Evolutionary conservation across 2,329 filamentous ascomycete genomes (phyloP).

Genomic region (Fusarium sp.): DNA sequence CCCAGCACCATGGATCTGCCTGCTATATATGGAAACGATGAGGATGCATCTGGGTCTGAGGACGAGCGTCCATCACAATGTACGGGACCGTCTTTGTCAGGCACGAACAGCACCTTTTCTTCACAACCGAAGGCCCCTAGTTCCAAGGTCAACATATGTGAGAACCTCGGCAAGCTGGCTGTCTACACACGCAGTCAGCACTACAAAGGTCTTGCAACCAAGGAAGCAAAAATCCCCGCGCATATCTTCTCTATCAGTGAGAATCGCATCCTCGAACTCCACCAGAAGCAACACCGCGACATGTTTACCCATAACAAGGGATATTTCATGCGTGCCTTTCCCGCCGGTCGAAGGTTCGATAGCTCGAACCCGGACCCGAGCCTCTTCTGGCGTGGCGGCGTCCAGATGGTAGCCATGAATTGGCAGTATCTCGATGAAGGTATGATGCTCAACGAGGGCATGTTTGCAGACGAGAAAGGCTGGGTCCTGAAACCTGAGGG

Average conservation of each 20-base stretch:
- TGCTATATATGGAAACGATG: constrained; percentile 49
- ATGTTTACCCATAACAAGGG: constrained; percentile 90
- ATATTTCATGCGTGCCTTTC: constrained; percentile 93
- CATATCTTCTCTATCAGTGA: constrained; percentile 93
- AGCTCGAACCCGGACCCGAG: constrained; percentile 97
- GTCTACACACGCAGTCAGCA: constrained; percentile 90
- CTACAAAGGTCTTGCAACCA: constrained; percentile 78
- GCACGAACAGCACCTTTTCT: constrained; percentile 20
- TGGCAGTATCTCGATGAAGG: constrained; percentile 96
- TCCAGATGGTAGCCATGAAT: constrained; percentile 98
- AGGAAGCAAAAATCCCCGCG: constrained; percentile 68
- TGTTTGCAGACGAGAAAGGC: constrained; percentile 89
- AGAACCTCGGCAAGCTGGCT: constrained; percentile 78
- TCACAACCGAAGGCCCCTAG: constrained; percentile 57
- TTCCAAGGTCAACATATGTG: constrained; percentile 73
- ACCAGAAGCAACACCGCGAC: constrained; percentile 74
- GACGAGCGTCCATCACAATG: constrained; percentile 54
- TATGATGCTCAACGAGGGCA: constrained; percentile 96
- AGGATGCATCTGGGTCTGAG: constrained; percentile 59
- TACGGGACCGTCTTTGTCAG: constrained; percentile 28
- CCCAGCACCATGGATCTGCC: constrained; percentile 52
- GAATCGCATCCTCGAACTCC: constrained; percentile 73
- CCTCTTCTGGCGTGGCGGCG: constrained; percentile 90
- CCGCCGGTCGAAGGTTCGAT: constrained; percentile 79
- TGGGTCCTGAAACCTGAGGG: constrained; percentile 88